Evolutionary conservation across 805 yeast genomes (phyloP), one percentile per base, ranked within the genome.

Genomic region (Isabelozyma gotoi): DNA sequence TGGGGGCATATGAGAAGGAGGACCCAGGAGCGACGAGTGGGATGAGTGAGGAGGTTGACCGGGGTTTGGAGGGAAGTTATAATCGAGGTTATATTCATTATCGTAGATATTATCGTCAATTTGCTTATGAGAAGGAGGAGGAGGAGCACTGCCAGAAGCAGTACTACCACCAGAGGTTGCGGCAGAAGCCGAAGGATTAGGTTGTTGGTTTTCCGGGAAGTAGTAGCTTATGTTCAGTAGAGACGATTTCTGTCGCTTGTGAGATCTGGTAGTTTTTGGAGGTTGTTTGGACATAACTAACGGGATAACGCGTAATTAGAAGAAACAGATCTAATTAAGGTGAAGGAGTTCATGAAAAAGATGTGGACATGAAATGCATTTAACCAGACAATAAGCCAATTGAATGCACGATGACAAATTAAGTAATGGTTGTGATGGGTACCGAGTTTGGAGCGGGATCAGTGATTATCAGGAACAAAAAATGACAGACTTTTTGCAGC

Each of bases 201-300:
- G 10, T 10, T 10, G 12, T 24, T 24, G 29, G 7, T 24, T 24
- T 24, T 36, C 39, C 16, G 51, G 50, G 45, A 58, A 61, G 46
- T 61, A 65, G 46, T 59, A 65, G 27, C 62, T 60, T 7, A 56
- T 48, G 48, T 56, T 63, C 64, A 57, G 63, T 18, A 60, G 38
- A 17, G 66, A 63, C 43, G 68, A 63, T 46, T 67, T 67, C 54
- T 65, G 71, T 42, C 72, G 69, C 49, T 67, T 67, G 50, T 67
- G 72, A 14, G 62, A 42, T 41, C 53, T 50, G 36, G 34, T 32
- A 12, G 34, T 14, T 32, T 45, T 51, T 50, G 44, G 48, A 35
- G 51, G 49, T 37, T 46, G 46, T 36, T 51, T 48, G 39, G 55
- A 39, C 57, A 53, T 53, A 41, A 24, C 29, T 32, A 33, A 37